These are phyloP conservation scores for Heritiera littoralis DNA, from an alignment of 345 rosid genomes.

Conservation along the genomic window DNA sequence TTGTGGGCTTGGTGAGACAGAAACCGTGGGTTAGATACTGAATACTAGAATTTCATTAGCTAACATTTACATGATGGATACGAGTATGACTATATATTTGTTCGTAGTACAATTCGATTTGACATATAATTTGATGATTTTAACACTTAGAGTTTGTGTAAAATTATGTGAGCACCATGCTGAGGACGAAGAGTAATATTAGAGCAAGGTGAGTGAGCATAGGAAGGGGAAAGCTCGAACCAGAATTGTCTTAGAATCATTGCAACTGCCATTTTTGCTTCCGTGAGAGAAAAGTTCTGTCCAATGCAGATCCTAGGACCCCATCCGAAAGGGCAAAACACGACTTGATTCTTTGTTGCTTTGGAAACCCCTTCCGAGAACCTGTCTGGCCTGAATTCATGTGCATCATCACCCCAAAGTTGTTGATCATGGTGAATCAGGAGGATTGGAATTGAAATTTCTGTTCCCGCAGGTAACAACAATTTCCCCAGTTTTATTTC, in stretches of 20 bases:
- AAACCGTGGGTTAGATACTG: no score
- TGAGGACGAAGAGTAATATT: slow-evolving; percentile 21
- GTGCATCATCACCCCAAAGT: slow-evolving; percentile 41
- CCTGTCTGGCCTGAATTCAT: slow-evolving; percentile 38
- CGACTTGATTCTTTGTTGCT: slow-evolving; percentile 27
- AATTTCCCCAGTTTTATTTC: slow-evolving; percentile 33
- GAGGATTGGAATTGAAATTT: slow-evolving; percentile 23
- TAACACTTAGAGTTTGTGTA: slow-evolving; percentile 4
- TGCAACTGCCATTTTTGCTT: slow-evolving; percentile 28
- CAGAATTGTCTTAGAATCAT: slow-evolving; percentile 24
- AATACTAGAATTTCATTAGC: no score
- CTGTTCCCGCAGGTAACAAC: slow-evolving; percentile 30
- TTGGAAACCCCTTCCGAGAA: slow-evolving; percentile 41
- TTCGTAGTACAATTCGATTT: no score
- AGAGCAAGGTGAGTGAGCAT: slow-evolving; percentile 21
- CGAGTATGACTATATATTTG: neutral
- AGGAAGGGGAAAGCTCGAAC: slow-evolving; percentile 33
- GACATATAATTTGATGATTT: neutral
- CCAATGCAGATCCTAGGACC: slow-evolving; percentile 40
- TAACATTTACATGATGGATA: no score
- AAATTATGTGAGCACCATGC: slow-evolving; percentile 27
- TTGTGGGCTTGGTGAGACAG: no score
- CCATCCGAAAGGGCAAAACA: slow-evolving; percentile 32
- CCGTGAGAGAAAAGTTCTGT: slow-evolving; percentile 29
- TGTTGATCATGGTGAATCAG: slow-evolving; percentile 34